These are phyloP conservation scores for Tuber calosporum DNA, from an alignment of 495 filamentous ascomycete species.

Conservation along the genomic window DNA sequence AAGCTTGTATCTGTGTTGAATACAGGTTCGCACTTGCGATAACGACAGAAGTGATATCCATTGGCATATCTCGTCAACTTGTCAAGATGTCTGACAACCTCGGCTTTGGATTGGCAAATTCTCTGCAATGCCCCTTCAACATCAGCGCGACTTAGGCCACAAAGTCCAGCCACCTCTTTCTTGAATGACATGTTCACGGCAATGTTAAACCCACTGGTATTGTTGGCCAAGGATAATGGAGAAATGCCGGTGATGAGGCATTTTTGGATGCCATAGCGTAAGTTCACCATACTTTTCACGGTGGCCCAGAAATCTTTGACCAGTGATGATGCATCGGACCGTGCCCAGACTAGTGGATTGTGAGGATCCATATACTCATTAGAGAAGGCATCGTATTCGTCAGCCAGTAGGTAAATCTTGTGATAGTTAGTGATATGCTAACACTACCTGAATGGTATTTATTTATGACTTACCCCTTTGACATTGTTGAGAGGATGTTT, in stretches of 20 bases:
- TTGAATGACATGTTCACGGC: conserved; percentile 7
- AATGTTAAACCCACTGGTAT: too few species aligned
- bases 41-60: conserved; percentile 5
- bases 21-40: conserved; percentile 7
- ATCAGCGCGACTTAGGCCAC: conserved; percentile 1
- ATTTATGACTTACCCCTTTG: conserved; percentile 8
- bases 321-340: conserved; percentile 6
- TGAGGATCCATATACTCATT: conserved; percentile 8
- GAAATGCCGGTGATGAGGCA: conserved; percentile 15
- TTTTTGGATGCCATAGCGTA: conserved; percentile 6
- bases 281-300: too few species aligned
- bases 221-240: conserved; percentile 8
- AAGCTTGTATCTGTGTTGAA: conserved; percentile 2
- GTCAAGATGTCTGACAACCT: too few species aligned
- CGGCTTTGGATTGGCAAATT: too few species aligned
- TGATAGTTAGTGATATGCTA: conserved; percentile 1
- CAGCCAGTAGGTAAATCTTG: too few species aligned
- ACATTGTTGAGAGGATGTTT: conserved; percentile 4
- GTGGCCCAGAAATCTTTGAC: too few species aligned
- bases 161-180: conserved; percentile 3
- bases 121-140: too few species aligned
- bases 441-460: background rate
- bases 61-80: too few species aligned
- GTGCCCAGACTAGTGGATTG: too few species aligned
- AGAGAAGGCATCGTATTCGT: too few species aligned